Percentiles rank a stretch among this genome's conserved stretches.
These are phyloP conservation scores for Euclidium syriacum DNA, from an alignment of 345 rosid species.

Conservation along the genomic window DNA sequence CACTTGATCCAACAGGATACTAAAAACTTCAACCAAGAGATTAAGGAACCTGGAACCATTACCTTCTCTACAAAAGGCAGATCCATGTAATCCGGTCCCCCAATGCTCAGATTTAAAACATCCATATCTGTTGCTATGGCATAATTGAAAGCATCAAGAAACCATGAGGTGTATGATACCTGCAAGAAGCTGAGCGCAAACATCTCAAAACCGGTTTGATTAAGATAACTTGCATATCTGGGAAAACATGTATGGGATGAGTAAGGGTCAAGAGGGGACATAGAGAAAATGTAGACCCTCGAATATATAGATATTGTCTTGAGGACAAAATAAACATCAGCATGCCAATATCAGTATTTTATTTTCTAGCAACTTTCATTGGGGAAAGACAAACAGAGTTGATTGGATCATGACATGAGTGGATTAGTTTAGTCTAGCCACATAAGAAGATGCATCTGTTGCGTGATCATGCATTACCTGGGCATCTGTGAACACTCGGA, in stretches of 20 bases:
- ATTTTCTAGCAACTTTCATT: background rate
- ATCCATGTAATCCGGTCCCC: constrained; percentile 98
- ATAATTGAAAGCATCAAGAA: constrained; percentile 97
- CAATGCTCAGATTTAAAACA: constrained; percentile 95
- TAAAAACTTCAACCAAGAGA: background rate
- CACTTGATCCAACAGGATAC: constrained; percentile 2
- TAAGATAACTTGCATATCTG: background rate
- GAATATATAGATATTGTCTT: background rate
- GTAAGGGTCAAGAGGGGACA: background rate
- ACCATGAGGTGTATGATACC: constrained; percentile 99
- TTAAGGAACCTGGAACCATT: constrained; percentile 9
- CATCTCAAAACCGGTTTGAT: constrained; percentile 56
- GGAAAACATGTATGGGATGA: background rate
- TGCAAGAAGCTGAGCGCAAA: constrained; percentile 88
- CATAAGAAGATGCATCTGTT: background rate
- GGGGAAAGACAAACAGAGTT: background rate
- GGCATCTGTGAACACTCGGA: constrained; percentile 91
- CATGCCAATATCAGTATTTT: background rate
- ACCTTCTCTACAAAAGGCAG: constrained; percentile 98
- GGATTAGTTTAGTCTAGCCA: background rate
- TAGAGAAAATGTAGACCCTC: constrained; percentile 7
- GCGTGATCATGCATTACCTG: constrained; percentile 76
- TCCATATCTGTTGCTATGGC: constrained; percentile 92
- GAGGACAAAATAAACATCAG: background rate
- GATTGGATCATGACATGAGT: background rate